These are phyloP conservation scores for Candida tammaniensis DNA, from an alignment of 805 yeast species.

Conservation along the genomic window DNA sequence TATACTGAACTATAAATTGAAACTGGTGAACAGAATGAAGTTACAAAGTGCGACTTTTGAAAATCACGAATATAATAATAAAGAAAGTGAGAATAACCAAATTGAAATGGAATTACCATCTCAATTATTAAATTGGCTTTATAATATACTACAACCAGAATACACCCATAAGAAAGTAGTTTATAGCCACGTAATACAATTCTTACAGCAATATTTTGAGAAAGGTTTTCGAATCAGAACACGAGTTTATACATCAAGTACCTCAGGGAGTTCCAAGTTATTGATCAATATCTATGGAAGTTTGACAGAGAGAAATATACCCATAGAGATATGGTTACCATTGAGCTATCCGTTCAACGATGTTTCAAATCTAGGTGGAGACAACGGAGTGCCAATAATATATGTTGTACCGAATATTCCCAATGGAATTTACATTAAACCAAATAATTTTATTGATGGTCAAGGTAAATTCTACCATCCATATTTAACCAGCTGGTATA, in stretches of 20 bases:
- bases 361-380: slow-evolving; percentile 11
- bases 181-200: slow-evolving; percentile 60
- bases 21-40: slow-evolving; percentile 9
- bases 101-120: slow-evolving; percentile 20
- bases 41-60: slow-evolving; percentile 3
- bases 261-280: slow-evolving; percentile 57
- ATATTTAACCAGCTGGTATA: slow-evolving; percentile 56
- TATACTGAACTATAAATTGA: no score
- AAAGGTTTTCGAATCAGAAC: slow-evolving; percentile 65
- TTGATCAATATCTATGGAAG: slow-evolving; percentile 66
- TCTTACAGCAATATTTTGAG: slow-evolving; percentile 46
- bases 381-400: slow-evolving; percentile 55
- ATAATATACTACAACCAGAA: slow-evolving; percentile 44
- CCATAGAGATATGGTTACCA: slow-evolving; percentile 77
- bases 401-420: slow-evolving; percentile 56
- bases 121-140: slow-evolving; percentile 39
- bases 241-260: slow-evolving; percentile 45
- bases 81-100: neutral
- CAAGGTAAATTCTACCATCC: slow-evolving; percentile 76
- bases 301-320: slow-evolving; percentile 27
- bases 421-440: slow-evolving; percentile 41
- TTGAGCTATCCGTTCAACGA: slow-evolving; percentile 55
- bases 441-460: slow-evolving; percentile 65
- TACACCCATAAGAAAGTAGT: slow-evolving; percentile 56
- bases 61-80: neutral